Percentiles rank a stretch among this genome's conserved stretches.
These are phyloP conservation scores for Gymnopilus dilepis DNA, from an alignment of 768 basidiomycete species.

Conservation along the genomic window DNA sequence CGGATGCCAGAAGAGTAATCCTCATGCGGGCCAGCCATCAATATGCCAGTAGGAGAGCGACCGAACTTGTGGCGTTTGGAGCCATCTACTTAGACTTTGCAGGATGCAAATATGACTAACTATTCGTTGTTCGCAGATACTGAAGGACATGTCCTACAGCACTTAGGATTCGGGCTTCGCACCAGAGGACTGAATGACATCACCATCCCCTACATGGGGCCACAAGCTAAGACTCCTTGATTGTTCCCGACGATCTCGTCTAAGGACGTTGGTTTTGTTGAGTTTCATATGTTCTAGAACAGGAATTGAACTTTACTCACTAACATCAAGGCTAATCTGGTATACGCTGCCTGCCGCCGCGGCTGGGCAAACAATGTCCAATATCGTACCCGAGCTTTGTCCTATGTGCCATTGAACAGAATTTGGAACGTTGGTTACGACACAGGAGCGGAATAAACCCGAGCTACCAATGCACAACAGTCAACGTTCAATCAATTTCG, in stretches of 20 bases:
- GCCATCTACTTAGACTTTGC: no score
- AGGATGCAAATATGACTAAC: no score
- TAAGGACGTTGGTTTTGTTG: not conserved
- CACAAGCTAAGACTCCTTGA: slow-evolving; percentile 8
- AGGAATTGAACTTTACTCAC: not conserved
- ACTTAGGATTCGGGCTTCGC: no score
- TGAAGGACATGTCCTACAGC: no score
- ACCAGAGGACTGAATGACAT: no score
- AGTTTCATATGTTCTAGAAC: not conserved
- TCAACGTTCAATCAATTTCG: no score
- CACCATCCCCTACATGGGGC: not conserved
- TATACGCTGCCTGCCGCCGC: not conserved
- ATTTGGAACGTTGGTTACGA: slow-evolving; percentile 1
- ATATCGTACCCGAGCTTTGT: slow-evolving; percentile 1
- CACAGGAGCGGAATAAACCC: not conserved
- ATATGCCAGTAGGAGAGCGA: no score
- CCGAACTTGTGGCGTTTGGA: no score
- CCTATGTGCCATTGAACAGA: not conserved
- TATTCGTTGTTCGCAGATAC: no score
- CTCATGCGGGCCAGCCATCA: no score
- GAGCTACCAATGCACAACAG: not conserved
- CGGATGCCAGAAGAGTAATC: no score
- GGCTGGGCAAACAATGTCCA: not conserved
- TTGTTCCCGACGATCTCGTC: slow-evolving; percentile 6
- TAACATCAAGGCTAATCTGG: not conserved